These are phyloP conservation scores for Pachyrhizus erosus DNA, from an alignment of 306 rosid genomes.

Conservation along the genomic window DNA sequence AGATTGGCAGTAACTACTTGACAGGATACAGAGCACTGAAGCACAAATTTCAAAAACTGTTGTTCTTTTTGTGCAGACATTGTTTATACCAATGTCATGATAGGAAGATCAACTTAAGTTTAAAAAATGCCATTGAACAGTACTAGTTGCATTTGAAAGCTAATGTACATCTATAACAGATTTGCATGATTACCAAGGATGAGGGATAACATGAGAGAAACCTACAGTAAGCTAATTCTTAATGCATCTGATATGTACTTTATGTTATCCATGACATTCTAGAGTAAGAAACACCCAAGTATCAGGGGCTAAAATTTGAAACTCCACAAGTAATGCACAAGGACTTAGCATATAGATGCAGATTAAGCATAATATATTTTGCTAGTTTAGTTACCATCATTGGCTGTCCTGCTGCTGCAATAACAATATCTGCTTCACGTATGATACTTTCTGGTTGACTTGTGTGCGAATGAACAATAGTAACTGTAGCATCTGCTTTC, in stretches of 20 bases:
- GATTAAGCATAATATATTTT: not conserved
- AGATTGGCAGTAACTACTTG: constrained; percentile 4
- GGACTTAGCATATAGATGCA: not conserved
- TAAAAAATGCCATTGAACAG: not conserved
- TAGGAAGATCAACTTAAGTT: constrained; percentile 27
- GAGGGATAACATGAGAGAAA: not conserved
- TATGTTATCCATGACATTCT: constrained; percentile 1
- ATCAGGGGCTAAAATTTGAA: not conserved
- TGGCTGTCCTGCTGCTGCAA: constrained; percentile 97
- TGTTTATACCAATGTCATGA: constrained; percentile 5
- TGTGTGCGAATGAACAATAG: constrained; percentile 78
- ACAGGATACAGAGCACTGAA: not conserved
- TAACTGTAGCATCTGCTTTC: constrained; percentile 90
- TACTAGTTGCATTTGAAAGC: constrained; percentile 23
- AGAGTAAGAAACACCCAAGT: constrained; percentile 25
- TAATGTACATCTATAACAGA: not conserved
- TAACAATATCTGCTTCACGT: constrained; percentile 82
- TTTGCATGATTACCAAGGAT: not conserved
- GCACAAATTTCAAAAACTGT: not conserved
- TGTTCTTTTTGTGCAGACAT: not conserved
- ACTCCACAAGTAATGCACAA: constrained; percentile 17
- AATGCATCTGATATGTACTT: not conserved
- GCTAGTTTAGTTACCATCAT: constrained; percentile 65
- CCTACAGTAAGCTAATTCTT: constrained; percentile 25
- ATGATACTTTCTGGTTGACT: constrained; percentile 67